Conservation (phyloP, 2,329 filamentous ascomycete genomes). For the Apiospora hydei region DNA sequence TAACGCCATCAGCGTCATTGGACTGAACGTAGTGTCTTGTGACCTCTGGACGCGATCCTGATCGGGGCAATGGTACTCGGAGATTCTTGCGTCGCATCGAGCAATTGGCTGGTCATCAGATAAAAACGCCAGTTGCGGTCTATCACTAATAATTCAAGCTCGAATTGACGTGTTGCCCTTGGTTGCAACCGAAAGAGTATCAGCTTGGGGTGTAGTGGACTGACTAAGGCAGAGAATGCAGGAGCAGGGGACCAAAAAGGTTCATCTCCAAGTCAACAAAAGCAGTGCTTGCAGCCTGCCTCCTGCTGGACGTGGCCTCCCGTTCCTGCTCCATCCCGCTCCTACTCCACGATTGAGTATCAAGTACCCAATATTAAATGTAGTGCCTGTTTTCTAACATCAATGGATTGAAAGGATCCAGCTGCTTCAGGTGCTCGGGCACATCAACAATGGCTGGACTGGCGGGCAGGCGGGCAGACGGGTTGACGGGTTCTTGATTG, state of each 20-base stretch:
- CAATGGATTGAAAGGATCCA: neutral
- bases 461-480: neutral
- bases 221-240: neutral
- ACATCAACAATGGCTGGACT: neutral
- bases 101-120: too few relatives aligned
- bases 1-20: neutral
- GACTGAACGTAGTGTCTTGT: too few relatives aligned
- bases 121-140: too few relatives aligned
- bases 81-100: too few relatives aligned
- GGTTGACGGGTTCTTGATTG: slow-evolving; percentile 2
- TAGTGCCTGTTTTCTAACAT: neutral
- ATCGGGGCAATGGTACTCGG: too few relatives aligned
- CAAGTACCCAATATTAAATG: neutral
- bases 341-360: neutral
- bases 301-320: neutral
- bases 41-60: too few relatives aligned
- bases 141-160: too few relatives aligned
- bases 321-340: neutral
- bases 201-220: too few relatives aligned
- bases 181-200: neutral
- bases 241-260: neutral
- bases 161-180: too few relatives aligned
- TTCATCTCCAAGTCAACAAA: too few relatives aligned
- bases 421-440: neutral
- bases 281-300: too few relatives aligned